phyloP scores from a whole-genome alignment of 805 yeast genomes.

The Nakazawaea ishiwadae region DNA sequence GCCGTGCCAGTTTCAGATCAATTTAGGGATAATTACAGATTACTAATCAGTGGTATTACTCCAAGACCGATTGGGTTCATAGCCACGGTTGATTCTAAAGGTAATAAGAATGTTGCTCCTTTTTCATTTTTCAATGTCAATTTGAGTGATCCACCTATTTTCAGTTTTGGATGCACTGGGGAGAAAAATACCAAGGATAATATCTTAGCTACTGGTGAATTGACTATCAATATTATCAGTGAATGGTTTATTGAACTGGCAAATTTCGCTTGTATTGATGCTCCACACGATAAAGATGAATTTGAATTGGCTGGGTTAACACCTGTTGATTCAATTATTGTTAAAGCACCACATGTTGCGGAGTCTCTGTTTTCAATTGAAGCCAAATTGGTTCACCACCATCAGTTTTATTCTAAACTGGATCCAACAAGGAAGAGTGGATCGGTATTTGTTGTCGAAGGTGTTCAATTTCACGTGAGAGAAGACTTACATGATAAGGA shows the following conservation, averaged over 20 bases:
- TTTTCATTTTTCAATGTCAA: constrained; percentile 49
- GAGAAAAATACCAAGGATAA: constrained; percentile 50
- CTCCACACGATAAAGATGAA: constrained; percentile 49
- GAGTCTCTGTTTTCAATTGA: constrained; percentile 60
- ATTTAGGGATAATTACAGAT: constrained; percentile 44
- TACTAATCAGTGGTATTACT: constrained; percentile 45
- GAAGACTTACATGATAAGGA: constrained; percentile 47
- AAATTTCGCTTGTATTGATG: constrained; percentile 39
- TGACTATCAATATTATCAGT: constrained; percentile 50
- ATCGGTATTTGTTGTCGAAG: constrained; percentile 44
- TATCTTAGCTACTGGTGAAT: constrained; percentile 46
- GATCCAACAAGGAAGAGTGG: constrained; percentile 33
- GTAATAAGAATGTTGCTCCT: constrained; percentile 52
- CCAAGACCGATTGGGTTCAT: constrained; percentile 63
- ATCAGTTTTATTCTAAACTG: constrained; percentile 38
- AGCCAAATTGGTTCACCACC: constrained; percentile 40
- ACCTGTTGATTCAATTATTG: constrained; percentile 36
- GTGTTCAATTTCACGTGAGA: constrained; percentile 50
- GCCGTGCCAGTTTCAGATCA: constrained; percentile 43
- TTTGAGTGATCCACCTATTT: constrained; percentile 54
- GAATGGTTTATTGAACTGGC: constrained; percentile 69
- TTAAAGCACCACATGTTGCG: constrained; percentile 52
- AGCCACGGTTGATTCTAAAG: constrained; percentile 40
- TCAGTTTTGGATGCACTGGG: constrained; percentile 43
- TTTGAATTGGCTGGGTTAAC: constrained; percentile 54